Percentiles rank a stretch among this genome's conserved stretches.
phyloP scores from a whole-genome alignment of 2,329 filamentous ascomycete genomes.

The Aspergillus brunneoviolaceus region DNA sequence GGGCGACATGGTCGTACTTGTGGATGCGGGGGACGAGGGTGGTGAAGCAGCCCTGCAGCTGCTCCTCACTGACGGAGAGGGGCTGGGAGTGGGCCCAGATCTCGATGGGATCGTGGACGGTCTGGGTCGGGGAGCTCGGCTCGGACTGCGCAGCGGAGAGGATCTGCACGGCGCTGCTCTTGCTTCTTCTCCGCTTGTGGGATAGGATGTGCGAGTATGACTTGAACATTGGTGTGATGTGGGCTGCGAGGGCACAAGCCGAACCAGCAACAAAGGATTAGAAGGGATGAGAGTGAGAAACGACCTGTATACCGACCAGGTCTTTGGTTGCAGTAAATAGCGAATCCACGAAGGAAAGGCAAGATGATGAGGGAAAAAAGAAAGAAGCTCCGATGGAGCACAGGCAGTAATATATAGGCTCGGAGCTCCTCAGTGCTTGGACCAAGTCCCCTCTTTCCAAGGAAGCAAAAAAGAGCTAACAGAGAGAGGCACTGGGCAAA shows the following conservation, averaged over 20 bases:
- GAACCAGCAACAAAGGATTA: neutral
- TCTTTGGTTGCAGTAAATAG: neutral
- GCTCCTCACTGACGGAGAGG: slow-evolving; percentile 5
- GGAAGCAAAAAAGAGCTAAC: neutral
- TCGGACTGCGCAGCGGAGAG: slow-evolving; percentile 11
- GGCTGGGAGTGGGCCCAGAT: slow-evolving; percentile 13
- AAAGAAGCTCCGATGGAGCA: neutral
- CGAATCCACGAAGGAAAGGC: slow-evolving; percentile 1
- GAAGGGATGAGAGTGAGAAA: neutral
- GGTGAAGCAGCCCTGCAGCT: slow-evolving; percentile 12
- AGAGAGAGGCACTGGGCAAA: neutral
- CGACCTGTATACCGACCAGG: neutral
- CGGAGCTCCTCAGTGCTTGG: neutral
- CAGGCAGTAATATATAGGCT: neutral
- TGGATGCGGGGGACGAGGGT: slow-evolving; percentile 11
- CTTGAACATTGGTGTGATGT: slow-evolving; percentile 12
- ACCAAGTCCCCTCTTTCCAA: neutral
- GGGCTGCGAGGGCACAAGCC: neutral
- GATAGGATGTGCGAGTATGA: slow-evolving; percentile 15
- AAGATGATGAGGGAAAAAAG: neutral
- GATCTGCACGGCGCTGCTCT: slow-evolving; percentile 11
- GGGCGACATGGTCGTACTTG: slow-evolving; percentile 17
- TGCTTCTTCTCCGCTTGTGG: slow-evolving; percentile 15
- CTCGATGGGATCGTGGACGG: slow-evolving; percentile 11
- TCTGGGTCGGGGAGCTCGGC: slow-evolving; percentile 4